Conservation (phyloP, 345 rosid species). For the Tarenaya hassleriana region DNA sequence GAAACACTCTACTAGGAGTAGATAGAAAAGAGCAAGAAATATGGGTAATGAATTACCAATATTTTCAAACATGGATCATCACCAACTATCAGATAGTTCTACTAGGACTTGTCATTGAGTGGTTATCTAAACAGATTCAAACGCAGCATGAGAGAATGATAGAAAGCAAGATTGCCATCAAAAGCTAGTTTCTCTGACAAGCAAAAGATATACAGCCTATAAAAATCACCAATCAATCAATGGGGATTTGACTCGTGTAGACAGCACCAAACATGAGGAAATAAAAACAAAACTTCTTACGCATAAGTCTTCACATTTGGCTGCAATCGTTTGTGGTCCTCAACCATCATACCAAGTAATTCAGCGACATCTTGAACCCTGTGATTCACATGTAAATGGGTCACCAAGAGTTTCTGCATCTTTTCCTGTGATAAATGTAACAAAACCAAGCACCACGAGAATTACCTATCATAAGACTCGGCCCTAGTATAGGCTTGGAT, state of each 20-base stretch:
- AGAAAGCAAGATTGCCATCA: neutral
- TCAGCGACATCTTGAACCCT: conserved; percentile 97
- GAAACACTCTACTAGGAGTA: neutral
- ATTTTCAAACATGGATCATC: neutral
- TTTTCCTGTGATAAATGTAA: neutral
- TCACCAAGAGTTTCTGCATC: conserved; percentile 8
- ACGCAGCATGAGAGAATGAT: neutral
- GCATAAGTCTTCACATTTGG: conserved; percentile 85
- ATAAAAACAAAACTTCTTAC: conserved; percentile 39
- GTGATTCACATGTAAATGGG: conserved; percentile 27
- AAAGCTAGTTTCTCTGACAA: neutral
- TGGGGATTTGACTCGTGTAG: too few relatives aligned
- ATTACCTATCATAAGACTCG: conserved; percentile 89
- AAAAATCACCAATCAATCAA: too few relatives aligned
- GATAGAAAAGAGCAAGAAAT: conserved; percentile 2
- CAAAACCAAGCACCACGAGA: conserved; percentile 3
- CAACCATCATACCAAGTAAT: conserved; percentile 98
- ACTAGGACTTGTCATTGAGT: too few relatives aligned
- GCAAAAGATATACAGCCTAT: too few relatives aligned
- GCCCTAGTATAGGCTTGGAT: conserved; percentile 97
- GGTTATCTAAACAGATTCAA: neutral
- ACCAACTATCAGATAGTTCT: too few relatives aligned
- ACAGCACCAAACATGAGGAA: conserved; percentile 1
- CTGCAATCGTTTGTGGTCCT: conserved; percentile 78
- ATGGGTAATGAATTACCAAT: neutral